Evolutionary conservation across 2,329 filamentous ascomycete species (phyloP).

Genomic region (Teratosphaeria viscida): DNA sequence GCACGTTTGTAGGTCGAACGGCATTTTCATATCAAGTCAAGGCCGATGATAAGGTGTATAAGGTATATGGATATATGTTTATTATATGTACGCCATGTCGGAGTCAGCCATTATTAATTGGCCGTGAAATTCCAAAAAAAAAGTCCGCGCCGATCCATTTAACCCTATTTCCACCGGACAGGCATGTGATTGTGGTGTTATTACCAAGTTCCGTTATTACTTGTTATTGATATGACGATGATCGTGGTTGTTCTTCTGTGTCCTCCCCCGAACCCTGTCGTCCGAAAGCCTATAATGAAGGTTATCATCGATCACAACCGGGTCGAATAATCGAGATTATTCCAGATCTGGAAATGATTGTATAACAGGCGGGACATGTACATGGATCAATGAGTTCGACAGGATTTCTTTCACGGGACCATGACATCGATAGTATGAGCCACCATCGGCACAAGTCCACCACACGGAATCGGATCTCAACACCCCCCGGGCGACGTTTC

Average conservation of each 20-base stretch:
- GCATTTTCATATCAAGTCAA: constrained; percentile 13
- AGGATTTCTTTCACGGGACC: not conserved
- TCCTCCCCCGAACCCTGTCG: not conserved
- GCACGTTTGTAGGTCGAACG: constrained; percentile 41
- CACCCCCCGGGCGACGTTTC: not conserved
- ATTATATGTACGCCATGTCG: constrained; percentile 1
- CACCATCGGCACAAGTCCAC: not conserved
- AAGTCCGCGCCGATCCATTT: not conserved
- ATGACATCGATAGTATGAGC: not conserved
- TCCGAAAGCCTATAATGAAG: not conserved
- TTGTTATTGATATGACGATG: no score
- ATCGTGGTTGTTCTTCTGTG: not conserved
- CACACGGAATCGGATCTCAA: not conserved
- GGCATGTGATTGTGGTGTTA: not conserved
- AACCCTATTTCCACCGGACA: not conserved
- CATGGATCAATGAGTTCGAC: not conserved
- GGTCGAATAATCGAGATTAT: no score
- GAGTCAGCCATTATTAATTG: not conserved
- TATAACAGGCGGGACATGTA: not conserved
- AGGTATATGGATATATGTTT: no score
- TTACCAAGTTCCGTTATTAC: no score
- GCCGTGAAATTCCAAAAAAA: not conserved
- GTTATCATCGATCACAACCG: not conserved
- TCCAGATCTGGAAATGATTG: not conserved
- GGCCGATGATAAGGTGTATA: no score